A percentile compares a stretch with the other conserved stretches of the same genome.
These are phyloP conservation scores for Xylariaceae sp. DNA, from an alignment of 2,329 filamentous ascomycete genomes.

Conservation along the genomic window DNA sequence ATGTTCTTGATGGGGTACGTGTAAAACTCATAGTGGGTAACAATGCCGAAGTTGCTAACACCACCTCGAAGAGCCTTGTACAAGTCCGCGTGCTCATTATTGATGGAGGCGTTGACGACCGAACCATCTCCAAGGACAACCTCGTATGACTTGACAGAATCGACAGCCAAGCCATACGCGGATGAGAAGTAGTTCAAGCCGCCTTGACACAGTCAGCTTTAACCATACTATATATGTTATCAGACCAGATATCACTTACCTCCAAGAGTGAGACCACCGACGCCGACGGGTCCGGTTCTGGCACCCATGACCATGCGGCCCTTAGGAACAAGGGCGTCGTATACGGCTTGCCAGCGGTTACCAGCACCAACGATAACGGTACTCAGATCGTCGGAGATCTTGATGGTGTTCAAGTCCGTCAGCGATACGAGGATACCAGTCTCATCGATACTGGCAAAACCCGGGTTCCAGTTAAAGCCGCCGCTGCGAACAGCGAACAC, in stretches of 20 bases:
- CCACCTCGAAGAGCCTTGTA: constrained; percentile 29
- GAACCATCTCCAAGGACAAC: constrained; percentile 27
- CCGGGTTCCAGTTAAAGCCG: constrained; percentile 18
- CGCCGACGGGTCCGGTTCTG: constrained; percentile 29
- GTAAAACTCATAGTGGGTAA: constrained; percentile 30
- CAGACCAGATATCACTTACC: constrained; percentile 24
- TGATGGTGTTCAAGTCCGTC: not conserved
- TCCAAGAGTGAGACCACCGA: constrained; percentile 29
- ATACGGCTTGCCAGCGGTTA: not conserved
- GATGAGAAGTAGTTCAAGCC: constrained; percentile 30
- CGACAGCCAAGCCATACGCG: constrained; percentile 22
- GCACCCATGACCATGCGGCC: constrained; percentile 27
- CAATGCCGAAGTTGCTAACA: constrained; percentile 31
- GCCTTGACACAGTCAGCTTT: constrained; percentile 16
- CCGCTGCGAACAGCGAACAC: constrained; percentile 19
- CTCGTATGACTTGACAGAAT: constrained; percentile 24
- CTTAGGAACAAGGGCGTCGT: constrained; percentile 14
- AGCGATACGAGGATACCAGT: constrained; percentile 9
- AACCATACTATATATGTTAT: constrained; percentile 5
- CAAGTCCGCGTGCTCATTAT: constrained; percentile 27
- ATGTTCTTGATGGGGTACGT: constrained; percentile 17
- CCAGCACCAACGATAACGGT: not conserved
- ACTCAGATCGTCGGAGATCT: not conserved
- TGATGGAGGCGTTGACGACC: constrained; percentile 24
- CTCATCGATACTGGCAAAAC: constrained; percentile 17